A percentile compares a stretch with the other conserved stretches of the same genome.
These are phyloP conservation scores for Sclerotinia subarctica DNA, from an alignment of 2,329 filamentous ascomycete species.

Conservation along the genomic window DNA sequence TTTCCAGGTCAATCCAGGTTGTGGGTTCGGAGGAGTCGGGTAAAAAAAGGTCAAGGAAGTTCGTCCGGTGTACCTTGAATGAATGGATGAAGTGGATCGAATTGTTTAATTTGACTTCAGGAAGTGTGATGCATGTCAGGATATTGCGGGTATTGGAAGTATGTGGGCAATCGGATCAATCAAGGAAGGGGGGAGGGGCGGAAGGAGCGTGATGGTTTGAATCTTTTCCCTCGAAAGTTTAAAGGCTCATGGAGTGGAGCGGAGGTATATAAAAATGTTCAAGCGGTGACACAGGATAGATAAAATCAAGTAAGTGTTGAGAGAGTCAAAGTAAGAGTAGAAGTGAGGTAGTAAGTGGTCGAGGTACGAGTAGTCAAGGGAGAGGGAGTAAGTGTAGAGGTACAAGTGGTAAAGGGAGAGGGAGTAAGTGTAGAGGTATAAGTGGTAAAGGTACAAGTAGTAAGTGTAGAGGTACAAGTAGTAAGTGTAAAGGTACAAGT, in stretches of 20 bases:
- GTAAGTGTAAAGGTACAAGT: too few species aligned
- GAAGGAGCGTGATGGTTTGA: neutral
- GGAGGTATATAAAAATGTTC: neutral
- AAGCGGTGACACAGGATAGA: neutral
- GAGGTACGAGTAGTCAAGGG: too few species aligned
- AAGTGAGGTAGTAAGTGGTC: neutral
- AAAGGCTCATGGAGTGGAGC: neutral
- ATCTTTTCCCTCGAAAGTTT: neutral
- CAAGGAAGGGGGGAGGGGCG: neutral
- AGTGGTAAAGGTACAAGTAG: too few species aligned
- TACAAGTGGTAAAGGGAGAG: too few species aligned
- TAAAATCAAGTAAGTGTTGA: neutral
- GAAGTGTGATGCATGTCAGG: conserved; percentile 9
- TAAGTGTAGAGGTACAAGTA: too few species aligned
- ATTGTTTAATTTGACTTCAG: conserved; percentile 17
- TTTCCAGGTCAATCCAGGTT: conserved; percentile 1
- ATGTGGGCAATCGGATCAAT: conserved; percentile 4
- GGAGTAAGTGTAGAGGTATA: too few species aligned
- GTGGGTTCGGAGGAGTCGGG: conserved; percentile 10
- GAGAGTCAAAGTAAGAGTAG: too few species aligned
- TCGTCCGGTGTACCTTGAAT: conserved; percentile 14
- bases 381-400: too few species aligned
- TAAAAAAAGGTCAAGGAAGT: conserved; percentile 7
- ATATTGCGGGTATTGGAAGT: conserved; percentile 8
- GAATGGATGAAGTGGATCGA: neutral